Evolutionary conservation across 441 rosid species (phyloP), one percentile per base, ranked within the genome.

Genomic region (Geranium incanum): DNA sequence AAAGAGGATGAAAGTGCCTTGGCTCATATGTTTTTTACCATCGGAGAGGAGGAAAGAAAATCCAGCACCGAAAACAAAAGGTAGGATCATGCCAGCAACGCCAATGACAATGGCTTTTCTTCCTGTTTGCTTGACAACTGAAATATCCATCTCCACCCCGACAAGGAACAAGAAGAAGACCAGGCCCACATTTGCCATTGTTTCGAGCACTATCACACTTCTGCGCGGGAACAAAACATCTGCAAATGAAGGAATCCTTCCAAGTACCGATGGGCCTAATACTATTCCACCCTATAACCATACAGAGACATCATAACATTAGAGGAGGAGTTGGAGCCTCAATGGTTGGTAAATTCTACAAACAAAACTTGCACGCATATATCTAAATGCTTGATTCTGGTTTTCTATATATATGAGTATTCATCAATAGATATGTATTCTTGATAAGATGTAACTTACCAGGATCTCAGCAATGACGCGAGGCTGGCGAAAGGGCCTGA

Each of bases 171-270:
- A 82, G 79, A 89, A 95, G 84, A 88, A 89, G 36, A 93, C 87
- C 28, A 95, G 90, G 55, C 98, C 97, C 3, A 95, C 83, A 7
- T 91, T 93, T 21, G 98, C 97, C 97, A 93, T 89, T 71, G 97
- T 91, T 81, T 95, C 99, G 11, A 95, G 95, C 76, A 95, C 98
- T 95, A 95, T 89, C 55, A 95, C 98, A 77, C 97, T 90, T 73
- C 93, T 81, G 0, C 88, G 76, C 6, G 99, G 99, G 72, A 95
- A 95, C 0, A 95, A 8, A 0, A 83, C 72, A 36, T 70, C 70
- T 1, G 91, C 86, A 0, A 91, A 88, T 21, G 0, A 4, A 0
- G 9, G 0, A 50, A 64, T 83, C 6, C 86, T 83, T 13, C 97
- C 97, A 1, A 92, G 87, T 6, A 87, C 89, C 0, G 98, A 89